Evolutionary conservation across 768 basidiomycete genomes (phyloP).

Genomic region (Boletus reticulatus): DNA sequence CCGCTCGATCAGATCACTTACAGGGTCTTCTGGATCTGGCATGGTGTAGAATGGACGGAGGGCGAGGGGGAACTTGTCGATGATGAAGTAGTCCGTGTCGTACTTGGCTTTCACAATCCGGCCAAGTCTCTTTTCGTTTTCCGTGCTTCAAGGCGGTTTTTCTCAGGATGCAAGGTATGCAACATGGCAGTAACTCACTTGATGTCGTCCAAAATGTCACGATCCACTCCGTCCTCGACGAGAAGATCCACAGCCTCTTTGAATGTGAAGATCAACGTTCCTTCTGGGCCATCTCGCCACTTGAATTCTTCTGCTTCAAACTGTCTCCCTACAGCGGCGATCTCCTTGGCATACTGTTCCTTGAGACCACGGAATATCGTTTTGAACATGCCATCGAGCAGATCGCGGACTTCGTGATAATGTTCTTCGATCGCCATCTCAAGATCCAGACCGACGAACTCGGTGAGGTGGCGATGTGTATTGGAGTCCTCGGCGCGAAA

Average conservation of each 20-base stretch:
- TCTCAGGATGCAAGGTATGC: not conserved
- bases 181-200: constrained; percentile 47
- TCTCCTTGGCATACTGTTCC: constrained; percentile 76
- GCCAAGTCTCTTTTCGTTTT: constrained; percentile 93
- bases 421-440: constrained; percentile 99
- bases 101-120: constrained; percentile 89
- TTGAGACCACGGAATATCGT: constrained; percentile 83
- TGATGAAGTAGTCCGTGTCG: constrained; percentile 97
- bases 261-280: constrained; percentile 84
- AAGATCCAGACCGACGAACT: constrained; percentile 97
- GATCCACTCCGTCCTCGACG: constrained; percentile 78
- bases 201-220: constrained; percentile 85
- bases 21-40: constrained; percentile 91
- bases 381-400: constrained; percentile 84
- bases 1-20: constrained; percentile 36
- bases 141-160: constrained; percentile 59
- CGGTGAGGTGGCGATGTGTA: constrained; percentile 97
- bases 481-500: constrained; percentile 98
- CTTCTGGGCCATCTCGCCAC: constrained; percentile 66
- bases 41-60: constrained; percentile 99
- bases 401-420: constrained; percentile 95
- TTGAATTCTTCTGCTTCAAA: constrained; percentile 97
- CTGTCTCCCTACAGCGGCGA: constrained; percentile 76
- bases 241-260: constrained; percentile 85
- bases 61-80: constrained; percentile 97